Conservation (phyloP, 768 basidiomycete genomes). For the Tulasnella sp. region DNA sequence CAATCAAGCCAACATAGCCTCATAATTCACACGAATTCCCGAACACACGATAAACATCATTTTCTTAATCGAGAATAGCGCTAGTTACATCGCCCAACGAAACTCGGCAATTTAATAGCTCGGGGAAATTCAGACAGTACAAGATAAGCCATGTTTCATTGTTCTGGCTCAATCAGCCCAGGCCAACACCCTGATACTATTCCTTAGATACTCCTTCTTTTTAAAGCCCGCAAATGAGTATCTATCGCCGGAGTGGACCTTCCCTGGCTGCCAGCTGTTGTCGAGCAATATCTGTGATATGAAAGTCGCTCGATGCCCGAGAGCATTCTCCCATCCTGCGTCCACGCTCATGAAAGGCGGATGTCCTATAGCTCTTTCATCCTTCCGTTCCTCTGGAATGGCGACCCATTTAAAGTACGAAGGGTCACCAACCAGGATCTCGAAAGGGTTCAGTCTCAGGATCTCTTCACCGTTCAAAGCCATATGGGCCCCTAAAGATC, state of each 20-base stretch:
- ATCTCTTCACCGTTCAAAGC: background rate
- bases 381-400: background rate
- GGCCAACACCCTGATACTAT: background rate
- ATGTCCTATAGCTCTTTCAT: background rate
- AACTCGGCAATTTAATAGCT: too few relatives aligned
- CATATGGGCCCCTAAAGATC: background rate
- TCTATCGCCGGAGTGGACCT: background rate
- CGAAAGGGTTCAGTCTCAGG: background rate
- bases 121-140: too few relatives aligned
- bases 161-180: background rate
- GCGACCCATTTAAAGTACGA: background rate
- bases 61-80: too few relatives aligned
- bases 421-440: too few relatives aligned
- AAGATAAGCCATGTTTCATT: too few relatives aligned
- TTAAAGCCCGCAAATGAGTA: background rate
- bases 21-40: too few relatives aligned
- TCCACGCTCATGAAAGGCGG: background rate
- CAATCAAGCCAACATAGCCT: too few relatives aligned
- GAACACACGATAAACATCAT: too few relatives aligned
- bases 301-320: background rate
- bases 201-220: background rate
- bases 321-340: background rate
- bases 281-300: background rate
- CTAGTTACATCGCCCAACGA: too few relatives aligned
- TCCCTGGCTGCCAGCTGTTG: background rate